Conservation (phyloP, 495 filamentous ascomycete genomes). For the Venustampulla echinocandica region DNA sequence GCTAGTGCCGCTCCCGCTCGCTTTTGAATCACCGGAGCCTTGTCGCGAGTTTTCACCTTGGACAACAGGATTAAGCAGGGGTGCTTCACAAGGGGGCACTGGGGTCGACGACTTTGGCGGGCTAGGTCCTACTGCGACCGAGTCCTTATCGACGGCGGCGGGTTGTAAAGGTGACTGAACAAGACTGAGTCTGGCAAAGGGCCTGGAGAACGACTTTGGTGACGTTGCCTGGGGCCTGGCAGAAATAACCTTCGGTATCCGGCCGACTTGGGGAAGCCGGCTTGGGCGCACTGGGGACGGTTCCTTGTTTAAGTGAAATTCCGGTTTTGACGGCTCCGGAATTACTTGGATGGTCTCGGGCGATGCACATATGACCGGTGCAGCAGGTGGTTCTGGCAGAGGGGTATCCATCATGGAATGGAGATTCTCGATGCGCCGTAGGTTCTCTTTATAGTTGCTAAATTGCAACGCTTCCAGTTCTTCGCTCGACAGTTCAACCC, state of each 20-base stretch:
- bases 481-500: constrained; percentile 15
- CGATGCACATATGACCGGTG: constrained; percentile 1
- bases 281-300: constrained; percentile 21
- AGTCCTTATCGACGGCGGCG: constrained; percentile 28
- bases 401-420: neutral
- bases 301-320: constrained; percentile 17
- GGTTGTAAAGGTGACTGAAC: constrained; percentile 31
- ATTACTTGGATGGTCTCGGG: constrained; percentile 12
- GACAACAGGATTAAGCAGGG: neutral
- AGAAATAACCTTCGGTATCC: constrained; percentile 82
- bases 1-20: constrained; percentile 2
- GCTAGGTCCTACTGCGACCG: constrained; percentile 39
- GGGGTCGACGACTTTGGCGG: constrained; percentile 30
- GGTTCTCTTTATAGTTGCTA: constrained; percentile 15
- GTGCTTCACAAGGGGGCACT: constrained; percentile 3
- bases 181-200: constrained; percentile 47
- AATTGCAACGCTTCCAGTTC: constrained; percentile 23
- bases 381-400: neutral
- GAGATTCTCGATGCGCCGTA: constrained; percentile 9
- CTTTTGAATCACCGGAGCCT: constrained; percentile 11
- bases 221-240: constrained; percentile 62
- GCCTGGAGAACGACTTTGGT: constrained; percentile 77
- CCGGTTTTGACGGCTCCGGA: constrained; percentile 9
- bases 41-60: neutral
- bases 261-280: constrained; percentile 69